These are phyloP conservation scores for Coniella vitis DNA, from an alignment of 2,329 filamentous ascomycete genomes.

Conservation along the genomic window DNA sequence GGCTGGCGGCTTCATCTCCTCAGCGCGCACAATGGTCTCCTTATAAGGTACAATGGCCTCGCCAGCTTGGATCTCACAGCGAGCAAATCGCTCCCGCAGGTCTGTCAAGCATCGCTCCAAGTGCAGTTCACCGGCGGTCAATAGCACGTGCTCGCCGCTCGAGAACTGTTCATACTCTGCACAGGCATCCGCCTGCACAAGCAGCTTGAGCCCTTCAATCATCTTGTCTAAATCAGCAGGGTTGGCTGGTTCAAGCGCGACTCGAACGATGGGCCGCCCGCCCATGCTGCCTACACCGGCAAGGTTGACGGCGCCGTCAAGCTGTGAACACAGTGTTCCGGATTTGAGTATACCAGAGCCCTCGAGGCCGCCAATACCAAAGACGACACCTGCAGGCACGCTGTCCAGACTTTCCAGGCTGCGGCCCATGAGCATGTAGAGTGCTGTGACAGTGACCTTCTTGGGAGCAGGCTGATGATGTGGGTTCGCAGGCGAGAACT, in stretches of 20 bases:
- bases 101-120: slow-evolving; percentile 91
- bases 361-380: slow-evolving; percentile 87
- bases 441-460: slow-evolving; percentile 75
- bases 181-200: slow-evolving; percentile 93
- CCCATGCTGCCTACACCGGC: slow-evolving; percentile 72
- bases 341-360: slow-evolving; percentile 86
- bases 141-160: slow-evolving; percentile 88
- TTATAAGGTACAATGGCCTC: slow-evolving; percentile 93
- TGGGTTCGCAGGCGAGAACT: slow-evolving; percentile 78
- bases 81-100: slow-evolving; percentile 83
- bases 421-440: slow-evolving; percentile 95
- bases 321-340: slow-evolving; percentile 81
- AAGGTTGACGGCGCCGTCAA: slow-evolving; percentile 82
- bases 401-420: slow-evolving; percentile 74
- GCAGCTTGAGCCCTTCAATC: slow-evolving; percentile 77
- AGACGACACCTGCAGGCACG: slow-evolving; percentile 89
- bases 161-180: slow-evolving; percentile 90
- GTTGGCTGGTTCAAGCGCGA: slow-evolving; percentile 88
- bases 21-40: slow-evolving; percentile 79
- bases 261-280: slow-evolving; percentile 86
- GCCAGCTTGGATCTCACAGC: slow-evolving; percentile 89
- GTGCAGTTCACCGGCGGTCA: slow-evolving; percentile 91
- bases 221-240: slow-evolving; percentile 90
- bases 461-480: slow-evolving; percentile 66
- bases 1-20: slow-evolving; percentile 86